Conservation (phyloP, 2,329 filamentous ascomycete genomes). For the Ascochyta pisi region DNA sequence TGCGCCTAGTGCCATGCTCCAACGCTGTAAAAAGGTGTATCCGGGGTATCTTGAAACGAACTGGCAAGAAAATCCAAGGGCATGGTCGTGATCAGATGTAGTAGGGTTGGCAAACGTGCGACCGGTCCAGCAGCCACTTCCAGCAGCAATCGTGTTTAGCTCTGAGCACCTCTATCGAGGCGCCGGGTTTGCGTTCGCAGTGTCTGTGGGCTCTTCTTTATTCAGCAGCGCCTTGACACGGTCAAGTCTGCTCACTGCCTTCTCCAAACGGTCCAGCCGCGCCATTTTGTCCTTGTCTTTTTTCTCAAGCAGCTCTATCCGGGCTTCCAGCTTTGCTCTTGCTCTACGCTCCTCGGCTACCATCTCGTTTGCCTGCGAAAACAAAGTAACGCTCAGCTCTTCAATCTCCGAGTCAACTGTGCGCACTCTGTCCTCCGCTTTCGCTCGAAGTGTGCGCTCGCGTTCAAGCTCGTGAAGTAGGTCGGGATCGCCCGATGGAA, state of each 20-base stretch:
- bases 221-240: constrained; percentile 68
- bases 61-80: neutral
- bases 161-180: neutral
- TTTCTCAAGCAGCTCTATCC: constrained; percentile 71
- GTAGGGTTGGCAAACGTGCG: neutral
- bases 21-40: neutral
- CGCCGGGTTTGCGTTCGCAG: neutral
- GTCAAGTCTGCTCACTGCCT: constrained; percentile 74
- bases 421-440: constrained; percentile 72
- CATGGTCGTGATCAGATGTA: neutral
- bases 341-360: constrained; percentile 77
- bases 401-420: constrained; percentile 77
- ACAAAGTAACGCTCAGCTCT: constrained; percentile 76
- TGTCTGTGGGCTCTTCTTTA: constrained; percentile 15
- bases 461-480: constrained; percentile 69
- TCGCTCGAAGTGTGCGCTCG: constrained; percentile 70
- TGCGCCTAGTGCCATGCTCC: constrained; percentile 3
- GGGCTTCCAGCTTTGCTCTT: constrained; percentile 73
- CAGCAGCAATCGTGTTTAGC: neutral
- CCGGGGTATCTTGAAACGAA: constrained; percentile 12
- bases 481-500: constrained; percentile 46
- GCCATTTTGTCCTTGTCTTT: constrained; percentile 73
- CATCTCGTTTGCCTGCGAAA: constrained; percentile 88
- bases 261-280: constrained; percentile 73
- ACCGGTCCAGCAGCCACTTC: neutral